A percentile compares a stretch with the other conserved stretches of the same genome.
Conservation (phyloP, 225 moss, liverwort and hornwort genomes). For the Straminergon stramineum region DNA sequence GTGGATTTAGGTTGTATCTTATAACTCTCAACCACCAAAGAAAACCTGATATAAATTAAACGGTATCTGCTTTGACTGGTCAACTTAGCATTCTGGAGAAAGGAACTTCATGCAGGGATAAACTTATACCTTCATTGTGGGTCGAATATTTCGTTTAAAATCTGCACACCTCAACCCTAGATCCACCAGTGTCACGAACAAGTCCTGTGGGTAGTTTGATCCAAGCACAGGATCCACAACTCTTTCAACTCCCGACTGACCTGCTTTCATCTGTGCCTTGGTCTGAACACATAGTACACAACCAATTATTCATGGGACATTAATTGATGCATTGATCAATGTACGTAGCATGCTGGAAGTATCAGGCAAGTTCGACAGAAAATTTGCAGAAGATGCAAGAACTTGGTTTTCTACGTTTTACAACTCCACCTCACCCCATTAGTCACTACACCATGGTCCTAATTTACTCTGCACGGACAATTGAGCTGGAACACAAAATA, state of each 20-base stretch:
- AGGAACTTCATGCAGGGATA: not conserved
- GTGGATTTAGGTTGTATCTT: not conserved
- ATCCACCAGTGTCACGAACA: slow-evolving; percentile 21
- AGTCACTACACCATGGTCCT: not conserved
- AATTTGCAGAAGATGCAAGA: not conserved
- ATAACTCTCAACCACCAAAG: not conserved
- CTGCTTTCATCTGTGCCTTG: slow-evolving; percentile 13
- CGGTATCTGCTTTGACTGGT: not conserved
- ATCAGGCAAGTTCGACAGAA: not conserved
- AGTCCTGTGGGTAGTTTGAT: slow-evolving; percentile 10
- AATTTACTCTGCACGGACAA: not conserved
- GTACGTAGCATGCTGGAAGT: not conserved
- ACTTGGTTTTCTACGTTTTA: not conserved
- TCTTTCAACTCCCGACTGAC: not conserved
- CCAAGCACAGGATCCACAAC: slow-evolving; percentile 35
- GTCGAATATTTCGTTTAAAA: slow-evolving; percentile 19
- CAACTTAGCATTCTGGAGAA: not conserved
- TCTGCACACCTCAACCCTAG: slow-evolving; percentile 24
- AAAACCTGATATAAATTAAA: not conserved
- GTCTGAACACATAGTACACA: slow-evolving; percentile 1
- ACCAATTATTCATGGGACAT: not conserved
- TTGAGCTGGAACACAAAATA: not conserved
- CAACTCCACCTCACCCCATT: not conserved
- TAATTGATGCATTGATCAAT: not conserved
- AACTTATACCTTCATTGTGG: slow-evolving; percentile 34